Percentiles rank a stretch among this genome's conserved stretches.
Conservation (phyloP, 768 basidiomycete genomes). For the Rhodotorula taiwanensis region DNA sequence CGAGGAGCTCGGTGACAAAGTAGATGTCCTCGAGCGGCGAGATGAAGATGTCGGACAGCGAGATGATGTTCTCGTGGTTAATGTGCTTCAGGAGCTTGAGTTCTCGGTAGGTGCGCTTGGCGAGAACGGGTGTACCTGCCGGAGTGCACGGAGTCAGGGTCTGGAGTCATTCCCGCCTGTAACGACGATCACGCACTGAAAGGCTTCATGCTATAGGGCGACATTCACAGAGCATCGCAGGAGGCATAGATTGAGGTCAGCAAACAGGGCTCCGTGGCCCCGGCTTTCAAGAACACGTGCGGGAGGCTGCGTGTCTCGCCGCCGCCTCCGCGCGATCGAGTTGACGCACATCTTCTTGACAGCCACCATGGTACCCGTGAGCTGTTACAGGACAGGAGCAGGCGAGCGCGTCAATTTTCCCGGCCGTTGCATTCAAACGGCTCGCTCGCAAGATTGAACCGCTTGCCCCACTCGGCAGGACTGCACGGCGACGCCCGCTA, state of each 20-base stretch:
- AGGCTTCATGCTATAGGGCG: conserved; percentile 90
- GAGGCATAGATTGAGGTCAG: no score
- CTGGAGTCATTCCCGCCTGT: no score
- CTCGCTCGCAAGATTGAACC: no score
- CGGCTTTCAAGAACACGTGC: no score
- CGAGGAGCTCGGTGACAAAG: conserved; percentile 96
- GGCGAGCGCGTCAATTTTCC: conserved; percentile 53
- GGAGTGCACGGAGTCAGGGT: no score
- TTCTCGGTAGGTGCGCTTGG: conserved; percentile 95
- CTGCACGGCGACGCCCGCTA: no score
- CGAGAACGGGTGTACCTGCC: conserved; percentile 76
- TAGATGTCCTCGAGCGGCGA: conserved; percentile 95
- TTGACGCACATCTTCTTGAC: conserved; percentile 89
- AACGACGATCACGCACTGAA: conserved; percentile 60
- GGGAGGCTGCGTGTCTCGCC: no score
- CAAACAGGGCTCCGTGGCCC: no score
- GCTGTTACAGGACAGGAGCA: conserved; percentile 90
- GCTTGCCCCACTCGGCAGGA: no score
- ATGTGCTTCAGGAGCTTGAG: conserved; percentile 97
- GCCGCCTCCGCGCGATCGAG: no score
- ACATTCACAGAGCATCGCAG: no score
- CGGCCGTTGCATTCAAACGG: no score
- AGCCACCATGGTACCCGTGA: conserved; percentile 86
- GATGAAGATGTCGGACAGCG: conserved; percentile 96
- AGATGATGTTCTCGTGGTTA: conserved; percentile 99